Base-by-base conservation (phyloP, 1,284 basidiomycete species). In the Thelephora terrestris region DNA sequence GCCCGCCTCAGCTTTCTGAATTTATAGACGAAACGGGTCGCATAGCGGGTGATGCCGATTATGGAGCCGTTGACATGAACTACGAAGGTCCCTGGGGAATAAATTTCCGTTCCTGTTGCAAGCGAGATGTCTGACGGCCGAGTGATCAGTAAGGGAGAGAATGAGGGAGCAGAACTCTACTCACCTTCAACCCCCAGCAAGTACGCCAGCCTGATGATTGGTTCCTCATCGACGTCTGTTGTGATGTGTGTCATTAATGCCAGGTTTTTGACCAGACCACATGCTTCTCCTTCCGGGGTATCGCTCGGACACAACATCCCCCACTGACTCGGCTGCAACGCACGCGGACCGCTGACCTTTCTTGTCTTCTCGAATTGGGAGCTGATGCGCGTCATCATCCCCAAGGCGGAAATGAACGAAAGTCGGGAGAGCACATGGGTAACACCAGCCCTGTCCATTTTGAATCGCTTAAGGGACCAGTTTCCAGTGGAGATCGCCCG, bases 211-310 rank as follows among this genome's bases (percentile, higher is more conserved):
- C 83, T 78, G 57, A 91, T 81, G 52, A 99, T 90, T 2, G 96
- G 94, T 54, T 85, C 90, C 66, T 99, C 96, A 53, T 96, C 93
- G 17, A 95, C 93, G 65, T 99, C 96, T 21, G 97, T 99, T 12
- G 96, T 99, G 65, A 99, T 99, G 66, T 99, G 97, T 3, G 97
- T 99, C 94, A 99, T 99, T 38, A 99, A 75, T 2, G 96, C 97
- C 50, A 99, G 70, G 66, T 99, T 99, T 73, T 99, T 99, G 45
- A 99, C 97, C 51, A 99, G 71, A 46, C 96, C 96, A 63, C 96
- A 99, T 5, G 96, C 96, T 68, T 99, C 96, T 62, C 96, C 97
- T 81, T 99, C 96, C 0, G 96, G 96, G 3, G 97, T 99, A 67
- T 99, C 96, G 61, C 91, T 94, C 0, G 96, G 91, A 68, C 96